Conservation (phyloP, 176 grass and related monocot species). For the Bromus sterilis region DNA sequence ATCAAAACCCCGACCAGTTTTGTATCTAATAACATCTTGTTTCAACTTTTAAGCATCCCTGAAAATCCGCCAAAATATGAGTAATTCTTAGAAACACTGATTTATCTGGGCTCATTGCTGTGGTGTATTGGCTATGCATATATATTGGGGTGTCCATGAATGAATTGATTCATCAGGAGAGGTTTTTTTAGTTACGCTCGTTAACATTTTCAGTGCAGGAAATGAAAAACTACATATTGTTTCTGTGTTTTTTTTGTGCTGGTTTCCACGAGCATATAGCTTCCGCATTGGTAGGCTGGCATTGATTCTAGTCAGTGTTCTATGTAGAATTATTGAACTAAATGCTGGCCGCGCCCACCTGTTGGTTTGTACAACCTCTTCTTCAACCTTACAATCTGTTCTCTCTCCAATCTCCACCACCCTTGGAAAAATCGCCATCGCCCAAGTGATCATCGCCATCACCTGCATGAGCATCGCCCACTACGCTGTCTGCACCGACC, state of each 20-base stretch:
- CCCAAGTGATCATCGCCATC: slow-evolving; percentile 7
- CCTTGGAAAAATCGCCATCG: neutral
- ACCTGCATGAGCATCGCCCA: slow-evolving; percentile 11
- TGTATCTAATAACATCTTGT: neutral
- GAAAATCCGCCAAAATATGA: neutral
- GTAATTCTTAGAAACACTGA: neutral
- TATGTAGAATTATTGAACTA: neutral
- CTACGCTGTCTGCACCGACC: slow-evolving; percentile 20
- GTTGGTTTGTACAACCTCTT: neutral
- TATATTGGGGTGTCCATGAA: neutral
- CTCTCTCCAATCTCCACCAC: slow-evolving; percentile 5
- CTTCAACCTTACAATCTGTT: neutral
- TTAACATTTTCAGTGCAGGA: slow-evolving; percentile 15
- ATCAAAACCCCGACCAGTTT: neutral
- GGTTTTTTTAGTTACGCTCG: slow-evolving; percentile 20
- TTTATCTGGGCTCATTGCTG: neutral
- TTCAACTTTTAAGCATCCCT: neutral
- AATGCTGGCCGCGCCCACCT: neutral
- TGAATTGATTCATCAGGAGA: too few species aligned
- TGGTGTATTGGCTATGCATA: neutral
- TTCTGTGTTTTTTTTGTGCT: slow-evolving; percentile 23
- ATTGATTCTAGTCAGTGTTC: neutral
- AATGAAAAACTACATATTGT: slow-evolving; percentile 15
- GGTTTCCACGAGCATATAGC: slow-evolving; percentile 27
- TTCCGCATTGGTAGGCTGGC: slow-evolving; percentile 25